Percentiles rank a stretch among this genome's conserved stretches.
phyloP scores from a whole-genome alignment of 768 basidiomycete species.

The Tylopilus balloui region DNA sequence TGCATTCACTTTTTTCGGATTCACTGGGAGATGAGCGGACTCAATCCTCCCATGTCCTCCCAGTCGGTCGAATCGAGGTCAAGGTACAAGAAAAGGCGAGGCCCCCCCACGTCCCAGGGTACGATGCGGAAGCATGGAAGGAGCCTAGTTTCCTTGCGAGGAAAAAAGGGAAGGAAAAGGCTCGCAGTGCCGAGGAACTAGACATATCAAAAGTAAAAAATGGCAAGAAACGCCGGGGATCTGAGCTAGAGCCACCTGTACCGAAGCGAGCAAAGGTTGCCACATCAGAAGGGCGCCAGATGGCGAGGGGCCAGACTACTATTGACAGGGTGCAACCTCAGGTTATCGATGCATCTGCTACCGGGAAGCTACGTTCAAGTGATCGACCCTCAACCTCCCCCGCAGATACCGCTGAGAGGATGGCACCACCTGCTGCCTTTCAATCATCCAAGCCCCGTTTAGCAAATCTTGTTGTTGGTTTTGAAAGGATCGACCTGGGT shows the following conservation, averaged over 20 bases:
- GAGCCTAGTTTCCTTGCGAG: conserved; percentile 30
- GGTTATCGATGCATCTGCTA: background rate
- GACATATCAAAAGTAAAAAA: background rate
- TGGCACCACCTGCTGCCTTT: background rate
- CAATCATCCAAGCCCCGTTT: conserved; percentile 16
- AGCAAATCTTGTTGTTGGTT: conserved; percentile 19
- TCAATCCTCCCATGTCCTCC: background rate
- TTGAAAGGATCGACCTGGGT: conserved; percentile 10
- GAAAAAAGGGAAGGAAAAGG: conserved; percentile 20
- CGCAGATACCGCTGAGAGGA: background rate
- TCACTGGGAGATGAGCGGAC: background rate
- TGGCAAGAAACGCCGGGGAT: conserved; percentile 17
- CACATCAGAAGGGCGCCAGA: background rate
- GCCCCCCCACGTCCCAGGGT: conserved; percentile 5
- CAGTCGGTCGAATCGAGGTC: background rate
- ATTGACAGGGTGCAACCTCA: background rate
- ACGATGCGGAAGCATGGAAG: conserved; percentile 30
- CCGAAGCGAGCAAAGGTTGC: conserved; percentile 14
- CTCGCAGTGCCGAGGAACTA: conserved; percentile 4
- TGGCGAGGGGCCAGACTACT: background rate
- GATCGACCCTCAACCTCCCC: background rate
- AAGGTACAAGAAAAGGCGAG: background rate
- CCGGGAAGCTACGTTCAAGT: background rate
- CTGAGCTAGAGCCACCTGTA: conserved; percentile 7
- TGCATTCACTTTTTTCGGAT: conserved; percentile 29